Evolutionary conservation across 345 rosid genomes (phyloP).

Genomic region (Populus nigra): DNA sequence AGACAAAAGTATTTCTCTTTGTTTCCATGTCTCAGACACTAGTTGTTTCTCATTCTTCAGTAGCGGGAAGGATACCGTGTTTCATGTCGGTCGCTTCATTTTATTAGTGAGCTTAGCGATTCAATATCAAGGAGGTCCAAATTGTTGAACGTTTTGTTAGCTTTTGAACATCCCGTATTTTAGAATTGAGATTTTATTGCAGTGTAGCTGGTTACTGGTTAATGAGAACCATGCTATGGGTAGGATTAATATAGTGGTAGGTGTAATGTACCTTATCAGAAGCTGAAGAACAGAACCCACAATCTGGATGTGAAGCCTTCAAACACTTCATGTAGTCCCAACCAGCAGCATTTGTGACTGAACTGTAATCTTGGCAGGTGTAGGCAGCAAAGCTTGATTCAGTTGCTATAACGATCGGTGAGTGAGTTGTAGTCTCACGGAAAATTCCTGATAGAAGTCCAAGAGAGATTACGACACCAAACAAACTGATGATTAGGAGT

Average conservation of each 20-base stretch:
- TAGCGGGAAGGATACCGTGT: no score
- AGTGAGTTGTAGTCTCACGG: conserved; percentile 50
- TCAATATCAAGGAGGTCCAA: no score
- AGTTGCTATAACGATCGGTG: conserved; percentile 43
- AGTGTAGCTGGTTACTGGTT: background rate
- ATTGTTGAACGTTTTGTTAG: no score
- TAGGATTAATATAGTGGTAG: no score
- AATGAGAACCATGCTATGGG: background rate
- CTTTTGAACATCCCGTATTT: no score
- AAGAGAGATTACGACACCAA: conserved; percentile 57
- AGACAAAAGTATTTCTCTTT: no score
- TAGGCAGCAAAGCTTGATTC: conserved; percentile 37
- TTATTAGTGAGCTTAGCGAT: no score
- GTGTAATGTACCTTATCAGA: conserved; percentile 49
- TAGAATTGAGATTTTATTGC: no score
- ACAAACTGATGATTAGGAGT: conserved; percentile 58
- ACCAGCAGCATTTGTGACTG: conserved; percentile 20
- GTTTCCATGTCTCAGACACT: no score
- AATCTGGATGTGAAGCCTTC: conserved; percentile 56
- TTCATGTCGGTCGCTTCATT: no score
- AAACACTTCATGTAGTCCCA: conserved; percentile 87
- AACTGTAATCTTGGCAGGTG: conserved; percentile 57
- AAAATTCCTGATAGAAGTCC: conserved; percentile 65
- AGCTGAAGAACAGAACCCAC: conserved; percentile 77
- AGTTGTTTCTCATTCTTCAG: no score